These are phyloP conservation scores for Knoxia roxburghii DNA, from an alignment of 257 asterid genomes.

Conservation along the genomic window DNA sequence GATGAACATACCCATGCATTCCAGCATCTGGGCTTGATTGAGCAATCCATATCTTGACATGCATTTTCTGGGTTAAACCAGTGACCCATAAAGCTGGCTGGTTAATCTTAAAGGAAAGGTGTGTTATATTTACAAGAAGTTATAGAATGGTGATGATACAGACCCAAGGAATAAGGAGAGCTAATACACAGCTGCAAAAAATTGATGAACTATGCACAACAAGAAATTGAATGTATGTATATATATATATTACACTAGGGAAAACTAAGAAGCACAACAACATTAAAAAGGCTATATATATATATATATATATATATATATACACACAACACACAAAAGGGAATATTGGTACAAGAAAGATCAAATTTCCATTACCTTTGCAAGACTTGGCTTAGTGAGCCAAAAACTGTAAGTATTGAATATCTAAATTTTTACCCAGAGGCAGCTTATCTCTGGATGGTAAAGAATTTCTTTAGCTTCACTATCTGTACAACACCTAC, in stretches of 20 bases:
- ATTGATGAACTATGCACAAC: conserved; percentile 12
- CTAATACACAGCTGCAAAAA: conserved; percentile 1
- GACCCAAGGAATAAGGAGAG: background rate
- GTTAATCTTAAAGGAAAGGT: background rate
- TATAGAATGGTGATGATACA: background rate
- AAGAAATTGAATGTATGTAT: background rate
- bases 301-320: no score
- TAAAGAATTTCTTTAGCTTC: conserved; percentile 18
- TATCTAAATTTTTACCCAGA: conserved; percentile 37
- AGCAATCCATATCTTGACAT: background rate
- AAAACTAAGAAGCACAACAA: background rate
- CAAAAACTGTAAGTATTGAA: background rate
- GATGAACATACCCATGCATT: no score
- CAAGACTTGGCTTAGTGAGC: conserved; percentile 14
- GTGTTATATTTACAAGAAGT: no score
- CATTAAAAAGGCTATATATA: background rate
- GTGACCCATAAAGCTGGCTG: background rate
- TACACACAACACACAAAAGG: conserved; percentile 1
- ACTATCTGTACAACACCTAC: conserved; percentile 54
- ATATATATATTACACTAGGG: background rate
- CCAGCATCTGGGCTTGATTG: no score
- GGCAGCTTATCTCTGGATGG: conserved; percentile 21
- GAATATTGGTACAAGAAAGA: conserved; percentile 8
- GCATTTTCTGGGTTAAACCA: no score
- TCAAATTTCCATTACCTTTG: conserved; percentile 19